Base-by-base conservation (phyloP, 108 stramenopile genomes). In the Hondaea fermentalgiana region DNA sequence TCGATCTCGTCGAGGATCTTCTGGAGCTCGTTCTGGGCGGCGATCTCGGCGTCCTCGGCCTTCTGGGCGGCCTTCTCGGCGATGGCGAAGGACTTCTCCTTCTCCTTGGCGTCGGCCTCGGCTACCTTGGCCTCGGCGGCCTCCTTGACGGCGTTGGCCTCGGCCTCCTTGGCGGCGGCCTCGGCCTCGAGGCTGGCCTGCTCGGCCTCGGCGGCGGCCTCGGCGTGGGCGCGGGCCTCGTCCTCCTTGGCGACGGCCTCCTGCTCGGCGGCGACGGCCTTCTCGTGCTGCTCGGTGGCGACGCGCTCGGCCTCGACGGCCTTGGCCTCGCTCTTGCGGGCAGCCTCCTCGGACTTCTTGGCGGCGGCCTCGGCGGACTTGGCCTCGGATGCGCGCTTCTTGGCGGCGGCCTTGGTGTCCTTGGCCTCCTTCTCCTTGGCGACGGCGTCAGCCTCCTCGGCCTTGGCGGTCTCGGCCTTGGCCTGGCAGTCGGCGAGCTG, bases 381-480 rank as follows among this genome's bases (percentile, higher is more conserved):
- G 60, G 88, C 59, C 6, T 88, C 88, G 28, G 57, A 10, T 12
- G 45, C 76, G 8, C 19, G 5, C 28, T 60, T 59, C 87, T 83
- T 83, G 76, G 76, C 76, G 45, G 76, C 76, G 51, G 76, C 76
- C 49, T 53, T 47, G 49, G 45, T 60, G 43, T 29, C 87, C 59
- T 87, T 60, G 87, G 57, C 87, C 17, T 16, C 60, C 43, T 43
- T 49, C 88, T 89, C 88, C 8, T 71, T 72, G 49, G 69, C 72
- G 21, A 28, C 58, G n/a, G 88, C 88, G 3, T 35, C 42, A 28
- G 43, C 72, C 44, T 72, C 72, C 49, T 89, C 72, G 29, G 72
- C 72, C 88, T 89, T 60, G 69, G 90, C 87, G 42, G 16, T 23
- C 87, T 90, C 87, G 5, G 51, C 45, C 87, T 44, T 72, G 57